Base-by-base conservation (phyloP, 2,329 filamentous ascomycete species). In the Cytospora paraplurivora region DNA sequence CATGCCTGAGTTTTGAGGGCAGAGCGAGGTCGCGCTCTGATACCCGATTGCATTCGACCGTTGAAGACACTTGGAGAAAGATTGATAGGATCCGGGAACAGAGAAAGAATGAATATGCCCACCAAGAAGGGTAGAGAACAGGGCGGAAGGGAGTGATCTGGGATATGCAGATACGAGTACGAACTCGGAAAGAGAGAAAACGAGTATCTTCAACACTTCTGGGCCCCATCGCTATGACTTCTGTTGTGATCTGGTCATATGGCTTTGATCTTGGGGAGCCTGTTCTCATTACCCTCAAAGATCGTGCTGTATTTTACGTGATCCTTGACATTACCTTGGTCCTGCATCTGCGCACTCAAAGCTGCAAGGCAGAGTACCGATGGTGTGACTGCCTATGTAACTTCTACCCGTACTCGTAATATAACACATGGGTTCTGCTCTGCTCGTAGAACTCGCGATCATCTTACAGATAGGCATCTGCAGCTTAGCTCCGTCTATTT, bases 21-120 rank as follows among this genome's bases (percentile, higher is more conserved):
- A 55, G 34, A 49, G 60, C n/a, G 44, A 41, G 51, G 51, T 51
- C 32, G 37, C 55, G 50, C 61, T 64, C 57, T 62, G 62, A 66
- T 62, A 66, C 64, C 64, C 61, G 44, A 52, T 60, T 33, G 41
- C 15, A 38, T 54, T 38, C 17, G 19, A n/a, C 41, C 7, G 37
- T 57, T 53, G 55, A 32, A 35, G 44, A 41, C 32, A 3, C 34
- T 59, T 49, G 56, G 50, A 54, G 41, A 51, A 37, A 62, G 54
- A 58, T 50, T 49, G 55, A 50, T 11, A 49, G 38, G 19, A 50
- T 13, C 49, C 50, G 33, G 58, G 50, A 50, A 35, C 52, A 13
- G n/a, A 55, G 33, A 59, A 27, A 59, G 41, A 49, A 47, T 21
- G 52, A 32, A 35, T 17, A 34, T 12, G 13, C 21, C 49, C 38